phyloP scores from a whole-genome alignment of 2,329 filamentous ascomycete genomes.

The Exophiala phaeomuriformis region DNA sequence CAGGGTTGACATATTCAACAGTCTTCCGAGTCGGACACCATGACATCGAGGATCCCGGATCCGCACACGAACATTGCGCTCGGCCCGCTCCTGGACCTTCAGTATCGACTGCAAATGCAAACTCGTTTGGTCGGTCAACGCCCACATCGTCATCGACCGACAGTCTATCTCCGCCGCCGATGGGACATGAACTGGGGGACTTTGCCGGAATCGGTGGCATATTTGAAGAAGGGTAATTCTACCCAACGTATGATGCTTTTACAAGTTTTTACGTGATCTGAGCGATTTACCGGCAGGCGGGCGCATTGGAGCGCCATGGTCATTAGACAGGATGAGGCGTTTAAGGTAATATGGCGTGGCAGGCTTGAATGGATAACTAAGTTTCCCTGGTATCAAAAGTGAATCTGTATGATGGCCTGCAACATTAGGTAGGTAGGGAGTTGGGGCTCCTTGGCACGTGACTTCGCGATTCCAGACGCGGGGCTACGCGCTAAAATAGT shows the following conservation, averaged over 20 bases:
- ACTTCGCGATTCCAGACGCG: not conserved
- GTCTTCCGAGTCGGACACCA: not conserved
- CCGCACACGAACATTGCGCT: not conserved
- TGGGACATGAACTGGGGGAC: constrained; percentile 1
- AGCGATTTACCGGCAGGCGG: no score
- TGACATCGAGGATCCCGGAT: not conserved
- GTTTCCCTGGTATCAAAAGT: no score
- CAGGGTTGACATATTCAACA: not conserved
- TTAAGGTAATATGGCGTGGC: no score
- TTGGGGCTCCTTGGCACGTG: constrained; percentile 1
- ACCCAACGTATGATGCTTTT: no score
- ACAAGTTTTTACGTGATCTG: no score
- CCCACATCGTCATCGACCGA: constrained; percentile 1
- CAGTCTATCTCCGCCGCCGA: not conserved
- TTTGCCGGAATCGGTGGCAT: constrained; percentile 5
- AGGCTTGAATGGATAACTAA: no score
- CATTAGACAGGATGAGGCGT: no score
- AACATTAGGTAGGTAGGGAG: no score
- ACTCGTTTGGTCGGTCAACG: constrained; percentile 3
- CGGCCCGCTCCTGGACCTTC: not conserved
- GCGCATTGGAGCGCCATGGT: no score
- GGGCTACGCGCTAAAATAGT: not conserved
- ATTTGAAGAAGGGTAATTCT: not conserved
- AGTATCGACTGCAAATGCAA: constrained; percentile 4
- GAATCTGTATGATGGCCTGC: no score